phyloP scores from a whole-genome alignment of 2,329 filamentous ascomycete species.

The Drechslerella coelobrocha region DNA sequence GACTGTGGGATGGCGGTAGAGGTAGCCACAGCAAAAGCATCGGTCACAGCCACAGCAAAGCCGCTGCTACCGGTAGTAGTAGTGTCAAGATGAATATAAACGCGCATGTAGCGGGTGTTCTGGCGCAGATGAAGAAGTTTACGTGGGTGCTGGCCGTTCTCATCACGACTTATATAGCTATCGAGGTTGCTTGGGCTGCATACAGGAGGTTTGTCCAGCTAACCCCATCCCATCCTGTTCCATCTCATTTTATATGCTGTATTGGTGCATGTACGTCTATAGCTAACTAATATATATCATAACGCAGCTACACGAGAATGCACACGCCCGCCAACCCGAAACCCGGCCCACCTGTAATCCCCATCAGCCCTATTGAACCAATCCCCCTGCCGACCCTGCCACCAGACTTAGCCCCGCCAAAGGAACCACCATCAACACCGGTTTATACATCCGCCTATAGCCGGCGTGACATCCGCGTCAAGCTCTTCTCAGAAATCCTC shows the following conservation, averaged over 20 bases:
- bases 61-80: too few relatives aligned
- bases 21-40: too few relatives aligned
- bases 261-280: background rate
- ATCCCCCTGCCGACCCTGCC: conserved; percentile 23
- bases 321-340: conserved; percentile 1
- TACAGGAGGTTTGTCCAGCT: conserved; percentile 33
- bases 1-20: too few relatives aligned
- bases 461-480: conserved; percentile 27
- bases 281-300: background rate
- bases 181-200: conserved; percentile 22
- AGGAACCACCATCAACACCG: background rate
- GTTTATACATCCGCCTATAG: background rate
- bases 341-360: conserved; percentile 20
- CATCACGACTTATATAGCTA: conserved; percentile 21
- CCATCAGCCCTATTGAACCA: conserved; percentile 26
- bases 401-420: conserved; percentile 1
- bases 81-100: conserved; percentile 5
- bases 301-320: conserved; percentile 10
- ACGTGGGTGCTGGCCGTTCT: conserved; percentile 28
- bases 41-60: too few relatives aligned
- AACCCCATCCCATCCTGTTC: too few relatives aligned
- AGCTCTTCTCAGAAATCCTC: conserved; percentile 38
- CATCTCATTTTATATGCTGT: background rate
- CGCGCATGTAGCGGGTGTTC: conserved; percentile 12
- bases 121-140: conserved; percentile 12